These are phyloP conservation scores for Boletus sensibilis DNA, from an alignment of 768 basidiomycete species.

Conservation along the genomic window DNA sequence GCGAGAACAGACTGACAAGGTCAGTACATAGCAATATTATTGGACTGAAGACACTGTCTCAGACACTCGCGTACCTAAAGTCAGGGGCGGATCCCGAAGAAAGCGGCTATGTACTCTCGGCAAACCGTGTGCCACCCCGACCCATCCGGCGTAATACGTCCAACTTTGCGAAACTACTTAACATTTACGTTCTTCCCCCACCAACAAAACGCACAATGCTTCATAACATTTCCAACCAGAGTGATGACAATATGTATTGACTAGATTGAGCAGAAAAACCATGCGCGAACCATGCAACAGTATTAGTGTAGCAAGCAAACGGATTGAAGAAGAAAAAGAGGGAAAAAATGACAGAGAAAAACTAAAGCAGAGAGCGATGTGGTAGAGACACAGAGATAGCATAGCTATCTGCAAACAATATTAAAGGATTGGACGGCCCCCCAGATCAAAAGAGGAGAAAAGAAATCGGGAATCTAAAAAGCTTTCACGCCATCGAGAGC, in stretches of 20 bases:
- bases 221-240: constrained; percentile 17
- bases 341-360: background rate
- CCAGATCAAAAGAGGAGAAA: background rate
- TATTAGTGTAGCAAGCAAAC: constrained; percentile 18
- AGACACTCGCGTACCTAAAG: background rate
- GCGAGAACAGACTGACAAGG: background rate
- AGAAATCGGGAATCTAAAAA: constrained; percentile 7
- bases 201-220: background rate
- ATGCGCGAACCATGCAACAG: constrained; percentile 24
- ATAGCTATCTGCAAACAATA: constrained; percentile 9
- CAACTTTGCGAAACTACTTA: too few relatives aligned
- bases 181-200: background rate
- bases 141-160: too few relatives aligned
- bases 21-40: background rate
- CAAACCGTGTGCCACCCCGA: too few relatives aligned
- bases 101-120: background rate
- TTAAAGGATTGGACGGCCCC: background rate
- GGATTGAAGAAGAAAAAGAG: background rate
- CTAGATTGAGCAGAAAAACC: constrained; percentile 28
- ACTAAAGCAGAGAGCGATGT: background rate
- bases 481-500: constrained; percentile 24
- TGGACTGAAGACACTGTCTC: background rate
- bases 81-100: background rate
- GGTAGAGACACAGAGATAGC: constrained; percentile 5
- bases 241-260: constrained; percentile 21